phyloP scores from a whole-genome alignment of 2,329 filamentous ascomycete genomes.

The Pseudocercospora macadamiae region DNA sequence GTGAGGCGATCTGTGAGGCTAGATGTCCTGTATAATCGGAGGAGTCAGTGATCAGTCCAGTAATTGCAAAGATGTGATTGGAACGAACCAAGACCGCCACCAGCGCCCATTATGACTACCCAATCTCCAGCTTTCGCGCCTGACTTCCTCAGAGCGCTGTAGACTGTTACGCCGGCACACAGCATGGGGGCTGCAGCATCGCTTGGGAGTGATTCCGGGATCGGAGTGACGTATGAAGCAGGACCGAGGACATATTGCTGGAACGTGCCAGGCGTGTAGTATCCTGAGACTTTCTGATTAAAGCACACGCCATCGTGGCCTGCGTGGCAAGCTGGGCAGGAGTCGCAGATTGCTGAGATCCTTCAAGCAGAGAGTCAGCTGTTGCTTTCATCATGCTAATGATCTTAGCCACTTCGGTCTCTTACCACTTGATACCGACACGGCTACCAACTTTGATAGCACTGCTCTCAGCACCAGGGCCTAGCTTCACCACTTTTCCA shows the following conservation, averaged over 20 bases:
- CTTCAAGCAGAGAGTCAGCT: no score
- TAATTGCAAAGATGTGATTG: no score
- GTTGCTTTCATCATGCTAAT: no score
- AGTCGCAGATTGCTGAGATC: slow-evolving; percentile 29
- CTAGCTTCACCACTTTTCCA: slow-evolving; percentile 65
- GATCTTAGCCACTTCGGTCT: slow-evolving; percentile 56
- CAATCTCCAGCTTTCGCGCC: slow-evolving; percentile 62
- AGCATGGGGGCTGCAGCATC: slow-evolving; percentile 68
- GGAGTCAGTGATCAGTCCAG: slow-evolving; percentile 58
- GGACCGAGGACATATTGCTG: slow-evolving; percentile 70
- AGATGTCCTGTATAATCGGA: slow-evolving; percentile 60
- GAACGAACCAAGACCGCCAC: slow-evolving; percentile 37
- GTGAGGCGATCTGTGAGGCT: slow-evolving; percentile 56
- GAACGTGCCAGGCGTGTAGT: slow-evolving; percentile 72
- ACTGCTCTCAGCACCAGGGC: slow-evolving; percentile 60
- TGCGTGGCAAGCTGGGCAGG: neutral
- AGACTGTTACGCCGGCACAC: slow-evolving; percentile 70
- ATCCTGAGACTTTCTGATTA: slow-evolving; percentile 64
- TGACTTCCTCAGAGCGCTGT: slow-evolving; percentile 65
- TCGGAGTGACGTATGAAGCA: slow-evolving; percentile 70
- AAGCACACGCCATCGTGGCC: slow-evolving; percentile 57
- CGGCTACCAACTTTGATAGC: slow-evolving; percentile 68
- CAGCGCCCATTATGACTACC: slow-evolving; percentile 55
- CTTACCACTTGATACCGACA: slow-evolving; percentile 72
- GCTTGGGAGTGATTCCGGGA: slow-evolving; percentile 63